These are phyloP conservation scores for Thelonectria rubi DNA, from an alignment of 2,329 filamentous ascomycete genomes.

Conservation along the genomic window DNA sequence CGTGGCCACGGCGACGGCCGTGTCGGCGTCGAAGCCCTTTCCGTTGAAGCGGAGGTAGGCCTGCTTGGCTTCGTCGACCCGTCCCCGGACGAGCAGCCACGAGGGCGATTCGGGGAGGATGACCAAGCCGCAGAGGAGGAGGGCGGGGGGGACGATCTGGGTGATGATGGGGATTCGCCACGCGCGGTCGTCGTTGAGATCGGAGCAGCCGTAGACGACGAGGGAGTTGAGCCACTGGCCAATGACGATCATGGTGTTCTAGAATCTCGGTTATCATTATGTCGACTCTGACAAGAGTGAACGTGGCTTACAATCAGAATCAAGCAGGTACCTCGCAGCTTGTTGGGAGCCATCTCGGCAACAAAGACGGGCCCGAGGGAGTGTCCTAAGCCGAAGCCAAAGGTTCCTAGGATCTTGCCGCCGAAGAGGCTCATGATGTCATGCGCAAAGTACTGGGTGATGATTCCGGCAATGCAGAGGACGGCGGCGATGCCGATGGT, in stretches of 20 bases:
- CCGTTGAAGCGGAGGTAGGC: conserved; percentile 40
- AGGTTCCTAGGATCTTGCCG: conserved; percentile 42
- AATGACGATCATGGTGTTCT: conserved; percentile 47
- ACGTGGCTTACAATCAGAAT: conserved; percentile 36
- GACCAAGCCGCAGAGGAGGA: conserved; percentile 47
- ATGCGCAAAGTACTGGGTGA: conserved; percentile 38
- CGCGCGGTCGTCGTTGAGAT: conserved; percentile 33
- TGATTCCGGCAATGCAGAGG: conserved; percentile 38
- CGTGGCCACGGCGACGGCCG: conserved; percentile 28
- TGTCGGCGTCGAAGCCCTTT: conserved; percentile 37
- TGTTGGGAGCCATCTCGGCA: conserved; percentile 45
- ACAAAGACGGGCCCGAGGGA: conserved; percentile 46
- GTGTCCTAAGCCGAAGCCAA: conserved; percentile 46
- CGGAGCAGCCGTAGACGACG: conserved; percentile 35
- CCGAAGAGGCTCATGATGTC: conserved; percentile 42
- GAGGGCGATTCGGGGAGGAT: conserved; percentile 58
- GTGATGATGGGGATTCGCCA: conserved; percentile 59
- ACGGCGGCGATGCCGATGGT: conserved; percentile 39
- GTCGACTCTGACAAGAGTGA: accelerated
- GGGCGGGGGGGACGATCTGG: conserved; percentile 53
- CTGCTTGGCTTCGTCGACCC: conserved; percentile 46
- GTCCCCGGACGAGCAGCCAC: conserved; percentile 52
- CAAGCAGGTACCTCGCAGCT: conserved; percentile 44
- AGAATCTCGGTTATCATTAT: no score
- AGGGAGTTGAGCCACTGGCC: conserved; percentile 44